These are phyloP conservation scores for Candida loeiensis DNA, from an alignment of 805 yeast species.

Conservation along the genomic window DNA sequence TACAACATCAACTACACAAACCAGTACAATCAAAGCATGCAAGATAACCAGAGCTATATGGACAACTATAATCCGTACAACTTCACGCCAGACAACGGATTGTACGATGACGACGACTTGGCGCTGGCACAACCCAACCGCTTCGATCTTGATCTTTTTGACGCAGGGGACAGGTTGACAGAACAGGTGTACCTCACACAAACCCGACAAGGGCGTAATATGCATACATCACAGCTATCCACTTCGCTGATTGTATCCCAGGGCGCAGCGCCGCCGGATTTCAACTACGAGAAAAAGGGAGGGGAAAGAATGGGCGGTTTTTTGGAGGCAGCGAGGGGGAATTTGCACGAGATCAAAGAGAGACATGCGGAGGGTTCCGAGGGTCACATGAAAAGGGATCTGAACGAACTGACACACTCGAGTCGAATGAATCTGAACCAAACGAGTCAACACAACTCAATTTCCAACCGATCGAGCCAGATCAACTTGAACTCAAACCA, in stretches of 20 bases:
- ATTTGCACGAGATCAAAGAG: background rate
- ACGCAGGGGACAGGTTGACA: background rate
- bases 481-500: background rate
- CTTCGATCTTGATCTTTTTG: slow-evolving; percentile 5
- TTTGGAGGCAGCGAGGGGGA: background rate
- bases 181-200: slow-evolving; percentile 1
- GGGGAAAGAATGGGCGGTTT: background rate
- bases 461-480: background rate
- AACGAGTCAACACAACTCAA: no score
- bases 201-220: slow-evolving; percentile 2
- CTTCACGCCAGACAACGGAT: background rate
- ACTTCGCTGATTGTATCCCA: slow-evolving; percentile 6
- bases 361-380: background rate
- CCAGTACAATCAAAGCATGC: background rate
- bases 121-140: slow-evolving; percentile 14
- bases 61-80: background rate
- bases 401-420: no score
- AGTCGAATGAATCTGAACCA: no score
- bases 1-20: slow-evolving; percentile 9
- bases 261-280: slow-evolving; percentile 6
- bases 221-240: slow-evolving; percentile 6
- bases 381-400: background rate
- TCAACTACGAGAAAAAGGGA: background rate
- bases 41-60: background rate
- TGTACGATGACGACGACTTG: slow-evolving; percentile 10